Percentiles rank a stretch among this genome's conserved stretches.
phyloP scores from a whole-genome alignment of 208 protist genomes.

The Eutreptiella sp. region DNA sequence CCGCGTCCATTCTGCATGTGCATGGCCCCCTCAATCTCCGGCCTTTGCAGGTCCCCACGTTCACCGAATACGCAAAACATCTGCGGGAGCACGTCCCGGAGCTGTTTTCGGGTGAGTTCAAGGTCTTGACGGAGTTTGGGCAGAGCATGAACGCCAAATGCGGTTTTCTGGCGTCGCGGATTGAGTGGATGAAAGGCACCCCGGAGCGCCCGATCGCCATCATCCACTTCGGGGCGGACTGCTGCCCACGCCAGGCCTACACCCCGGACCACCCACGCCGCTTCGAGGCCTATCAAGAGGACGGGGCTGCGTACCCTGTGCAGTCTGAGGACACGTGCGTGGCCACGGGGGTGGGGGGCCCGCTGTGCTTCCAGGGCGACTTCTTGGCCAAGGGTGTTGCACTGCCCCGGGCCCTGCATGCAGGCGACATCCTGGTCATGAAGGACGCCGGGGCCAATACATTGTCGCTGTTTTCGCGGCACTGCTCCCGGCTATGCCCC shows the following conservation, averaged over 20 bases:
- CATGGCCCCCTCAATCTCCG: no score
- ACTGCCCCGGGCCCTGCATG: not conserved
- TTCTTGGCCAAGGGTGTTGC: conserved; percentile 7
- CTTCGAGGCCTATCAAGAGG: not conserved
- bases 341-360: no score
- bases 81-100: conserved; percentile 4
- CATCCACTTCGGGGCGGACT: conserved; percentile 5
- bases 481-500: conserved; percentile 10
- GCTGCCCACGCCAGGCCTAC: conserved; percentile 10
- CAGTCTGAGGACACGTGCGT: not conserved
- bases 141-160: conserved; percentile 5
- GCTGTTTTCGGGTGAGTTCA: conserved; percentile 14
- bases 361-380: conserved; percentile 22
- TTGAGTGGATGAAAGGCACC: conserved; percentile 10
- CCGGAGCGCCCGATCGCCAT: conserved; percentile 6
- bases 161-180: not conserved
- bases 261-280: not conserved
- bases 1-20: no score
- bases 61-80: conserved; percentile 2
- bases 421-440: conserved; percentile 13
- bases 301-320: not conserved
- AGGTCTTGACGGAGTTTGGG: conserved; percentile 15
- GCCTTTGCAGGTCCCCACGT: conserved; percentile 5
- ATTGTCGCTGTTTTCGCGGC: conserved; percentile 12
- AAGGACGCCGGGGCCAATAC: conserved; percentile 18